Conservation (phyloP, 805 yeast genomes). For the Saccharomyces kudriavzevii region DNA sequence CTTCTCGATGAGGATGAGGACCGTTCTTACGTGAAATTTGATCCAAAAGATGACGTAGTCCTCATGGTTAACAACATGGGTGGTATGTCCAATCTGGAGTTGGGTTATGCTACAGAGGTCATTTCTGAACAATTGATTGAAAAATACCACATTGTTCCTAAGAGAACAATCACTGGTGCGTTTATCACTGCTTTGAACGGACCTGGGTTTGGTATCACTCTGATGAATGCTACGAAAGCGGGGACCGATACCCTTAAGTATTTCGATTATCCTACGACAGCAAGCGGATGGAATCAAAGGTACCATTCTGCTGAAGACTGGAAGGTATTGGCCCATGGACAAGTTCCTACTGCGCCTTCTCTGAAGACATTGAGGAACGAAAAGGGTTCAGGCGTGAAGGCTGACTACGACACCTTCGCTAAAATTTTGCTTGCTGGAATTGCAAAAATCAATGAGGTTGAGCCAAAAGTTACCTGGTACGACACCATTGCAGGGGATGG, state of each 20-base stretch:
- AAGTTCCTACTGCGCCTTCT: constrained; percentile 18
- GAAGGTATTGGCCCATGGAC: constrained; percentile 30
- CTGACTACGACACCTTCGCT: constrained; percentile 12
- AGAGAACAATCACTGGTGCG: constrained; percentile 58
- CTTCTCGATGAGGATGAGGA: constrained; percentile 58
- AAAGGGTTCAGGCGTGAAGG: constrained; percentile 23
- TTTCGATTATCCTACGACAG: constrained; percentile 19
- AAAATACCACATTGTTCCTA: constrained; percentile 47
- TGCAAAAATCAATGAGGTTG: constrained; percentile 10
- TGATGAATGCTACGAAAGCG: constrained; percentile 54
- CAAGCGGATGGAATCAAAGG: constrained; percentile 51
- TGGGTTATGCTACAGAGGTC: constrained; percentile 56
- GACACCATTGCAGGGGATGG: constrained; percentile 88
- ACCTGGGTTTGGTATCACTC: constrained; percentile 76
- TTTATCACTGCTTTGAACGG: constrained; percentile 80
- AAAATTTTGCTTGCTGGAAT: constrained; percentile 13
- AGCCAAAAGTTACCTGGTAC: constrained; percentile 62
- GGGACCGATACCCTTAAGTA: constrained; percentile 29
- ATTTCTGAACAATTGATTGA: constrained; percentile 43
- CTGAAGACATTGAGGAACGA: constrained; percentile 18
- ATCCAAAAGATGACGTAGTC: constrained; percentile 50
- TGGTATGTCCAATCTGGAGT: constrained; percentile 70
- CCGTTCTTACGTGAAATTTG: constrained; percentile 64
- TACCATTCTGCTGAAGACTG: constrained; percentile 73
- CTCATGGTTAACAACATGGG: constrained; percentile 75